Conservation (phyloP, 176 grass and related monocot genomes). For the Oryza longistaminata region DNA sequence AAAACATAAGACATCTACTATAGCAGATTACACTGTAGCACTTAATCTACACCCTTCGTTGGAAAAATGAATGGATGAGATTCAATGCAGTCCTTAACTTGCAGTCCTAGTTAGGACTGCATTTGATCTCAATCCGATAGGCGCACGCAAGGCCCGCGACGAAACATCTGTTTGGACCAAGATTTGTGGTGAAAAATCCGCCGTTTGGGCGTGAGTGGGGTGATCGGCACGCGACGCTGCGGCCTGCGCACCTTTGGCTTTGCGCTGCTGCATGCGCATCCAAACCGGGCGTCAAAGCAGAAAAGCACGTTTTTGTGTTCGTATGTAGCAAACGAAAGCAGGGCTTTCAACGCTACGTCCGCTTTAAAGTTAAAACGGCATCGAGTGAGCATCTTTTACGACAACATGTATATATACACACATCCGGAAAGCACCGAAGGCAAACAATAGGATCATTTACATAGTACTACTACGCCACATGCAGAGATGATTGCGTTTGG, state of each 20-base stretch:
- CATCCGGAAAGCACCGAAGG: neutral
- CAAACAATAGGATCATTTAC: neutral
- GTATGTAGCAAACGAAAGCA: conserved; percentile 2
- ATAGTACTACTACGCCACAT: neutral
- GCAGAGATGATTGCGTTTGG: neutral
- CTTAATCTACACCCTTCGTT: too few relatives aligned
- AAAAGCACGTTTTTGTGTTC: conserved; percentile 2
- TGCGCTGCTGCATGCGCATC: conserved; percentile 19
- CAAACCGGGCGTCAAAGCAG: conserved; percentile 25
- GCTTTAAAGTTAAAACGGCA: conserved; percentile 19
- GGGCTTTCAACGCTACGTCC: neutral
- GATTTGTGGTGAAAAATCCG: too few relatives aligned
- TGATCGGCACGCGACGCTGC: conserved; percentile 26
- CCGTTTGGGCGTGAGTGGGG: neutral
- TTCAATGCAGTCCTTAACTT: too few relatives aligned
- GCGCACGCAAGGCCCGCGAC: too few relatives aligned
- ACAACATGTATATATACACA: neutral
- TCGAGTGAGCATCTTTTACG: neutral
- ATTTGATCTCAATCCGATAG: too few relatives aligned
- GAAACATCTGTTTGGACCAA: neutral
- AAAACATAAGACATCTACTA: too few relatives aligned
- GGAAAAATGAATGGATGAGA: too few relatives aligned
- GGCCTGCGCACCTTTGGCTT: conserved; percentile 24
- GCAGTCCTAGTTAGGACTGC: too few relatives aligned
- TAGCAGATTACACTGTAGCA: too few relatives aligned